A percentile compares a stretch with the other conserved stretches of the same genome.
These are phyloP conservation scores for Cryptosporidium ryanae DNA, from an alignment of 169 alveolate genomes.

Conservation along the genomic window DNA sequence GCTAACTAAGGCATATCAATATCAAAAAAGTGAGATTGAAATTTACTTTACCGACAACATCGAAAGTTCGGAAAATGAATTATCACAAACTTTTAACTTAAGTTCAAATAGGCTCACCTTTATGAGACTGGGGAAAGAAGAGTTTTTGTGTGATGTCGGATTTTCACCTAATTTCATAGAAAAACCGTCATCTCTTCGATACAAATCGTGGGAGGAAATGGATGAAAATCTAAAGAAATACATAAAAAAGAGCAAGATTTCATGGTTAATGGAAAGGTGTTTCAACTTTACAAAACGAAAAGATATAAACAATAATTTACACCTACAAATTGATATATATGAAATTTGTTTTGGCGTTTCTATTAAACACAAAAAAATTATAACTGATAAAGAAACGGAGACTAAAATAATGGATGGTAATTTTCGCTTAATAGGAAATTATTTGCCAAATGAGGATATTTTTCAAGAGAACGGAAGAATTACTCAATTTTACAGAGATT, in stretches of 20 bases:
- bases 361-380: constrained; percentile 19
- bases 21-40: constrained; percentile 44
- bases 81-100: neutral
- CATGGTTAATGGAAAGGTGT: constrained; percentile 59
- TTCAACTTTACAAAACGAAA: constrained; percentile 26
- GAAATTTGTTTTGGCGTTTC: constrained; percentile 54
- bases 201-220: constrained; percentile 36
- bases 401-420: constrained; percentile 29
- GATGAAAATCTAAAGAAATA: constrained; percentile 9
- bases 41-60: constrained; percentile 24
- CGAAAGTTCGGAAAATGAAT: neutral
- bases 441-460: constrained; percentile 24
- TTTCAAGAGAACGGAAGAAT: constrained; percentile 32
- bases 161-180: neutral
- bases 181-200: neutral
- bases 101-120: neutral
- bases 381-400: constrained; percentile 20
- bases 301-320: constrained; percentile 14
- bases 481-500: constrained; percentile 35
- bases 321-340: constrained; percentile 19
- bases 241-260: constrained; percentile 30
- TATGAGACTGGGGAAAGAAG: constrained; percentile 17
- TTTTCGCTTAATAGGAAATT: constrained; percentile 34
- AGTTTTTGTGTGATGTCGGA: constrained; percentile 4
- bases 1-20: constrained; percentile 22